Percentiles rank a stretch among this genome's conserved stretches.
These are phyloP conservation scores for Coffea canephora DNA, from an alignment of 257 asterid genomes.

Conservation along the genomic window DNA sequence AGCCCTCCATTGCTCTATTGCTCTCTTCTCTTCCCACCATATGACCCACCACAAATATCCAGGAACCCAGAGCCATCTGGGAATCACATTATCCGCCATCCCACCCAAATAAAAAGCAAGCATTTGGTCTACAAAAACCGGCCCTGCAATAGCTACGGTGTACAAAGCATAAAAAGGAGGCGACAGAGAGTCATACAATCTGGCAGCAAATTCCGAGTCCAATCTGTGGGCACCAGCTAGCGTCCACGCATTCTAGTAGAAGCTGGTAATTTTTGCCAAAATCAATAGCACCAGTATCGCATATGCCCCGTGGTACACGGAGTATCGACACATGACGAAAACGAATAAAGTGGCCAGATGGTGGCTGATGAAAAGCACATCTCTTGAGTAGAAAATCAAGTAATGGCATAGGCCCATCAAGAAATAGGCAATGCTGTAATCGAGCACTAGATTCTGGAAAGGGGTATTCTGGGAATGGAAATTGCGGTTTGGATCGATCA, in stretches of 20 bases:
- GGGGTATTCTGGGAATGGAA: conserved; percentile 68
- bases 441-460: conserved; percentile 64
- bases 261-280: conserved; percentile 86
- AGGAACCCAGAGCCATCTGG: conserved; percentile 86
- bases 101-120: conserved; percentile 54
- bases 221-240: conserved; percentile 60
- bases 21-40: too few species aligned
- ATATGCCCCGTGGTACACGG: conserved; percentile 70
- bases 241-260: conserved; percentile 90
- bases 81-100: conserved; percentile 60
- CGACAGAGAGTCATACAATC: conserved; percentile 50
- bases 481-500: conserved; percentile 48
- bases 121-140: conserved; percentile 70
- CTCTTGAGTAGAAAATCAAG: conserved; percentile 61
- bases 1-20: too few species aligned
- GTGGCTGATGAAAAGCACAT: conserved; percentile 79
- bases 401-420: conserved; percentile 80
- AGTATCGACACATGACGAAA: conserved; percentile 74
- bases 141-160: conserved; percentile 67
- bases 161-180: conserved; percentile 87
- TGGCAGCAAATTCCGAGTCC: conserved; percentile 62
- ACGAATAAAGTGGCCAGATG: conserved; percentile 86
- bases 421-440: conserved; percentile 89
- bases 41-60: conserved; percentile 46
- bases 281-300: conserved; percentile 67